Evolutionary conservation across 2,329 filamentous ascomycete species (phyloP), one percentile per base, ranked within the genome.

Genomic region (Akanthomyces lecanii): DNA sequence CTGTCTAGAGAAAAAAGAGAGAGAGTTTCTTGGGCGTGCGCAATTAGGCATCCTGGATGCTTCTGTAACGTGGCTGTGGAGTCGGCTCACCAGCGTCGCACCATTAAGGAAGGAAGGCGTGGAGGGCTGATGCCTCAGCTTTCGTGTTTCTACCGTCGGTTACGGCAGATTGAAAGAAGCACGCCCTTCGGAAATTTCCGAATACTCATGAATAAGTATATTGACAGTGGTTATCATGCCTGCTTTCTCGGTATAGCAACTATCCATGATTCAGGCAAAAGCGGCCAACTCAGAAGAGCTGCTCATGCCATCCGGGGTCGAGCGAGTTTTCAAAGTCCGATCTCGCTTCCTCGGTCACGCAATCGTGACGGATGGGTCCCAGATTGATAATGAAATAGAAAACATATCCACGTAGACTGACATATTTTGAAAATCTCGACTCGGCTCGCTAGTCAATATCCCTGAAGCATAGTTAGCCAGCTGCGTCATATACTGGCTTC

Each of bases 71-170:
- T 44, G 57, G 36, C 47, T 60, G 47, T 60, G 57, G 57, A 28
- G 33, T 51, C 16, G 57, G 47, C 21, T 60, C 57, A 60, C 45
- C 57, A 60, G 36, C 47, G 57, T 60, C 57, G 57, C 57, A 60
- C 57, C 57, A 60, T 60, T 4, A 11, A 5, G 7, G 21, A 18
- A n/a, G 6, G 28, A 48, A 33, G 23, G 42, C 12, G 55, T 33
- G 18, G 42, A 38, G 36, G 18, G 42, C n/a, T 53, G 30, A 38
- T 14, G 30, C 30, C 42, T 33, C 42, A 36, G 33, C 30, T 28
- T 23, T 38, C 55, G 28, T 16, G 0, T 40, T 48, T 18, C 16
- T 50, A n/a, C 45, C 44, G 7, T 36, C 33, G 33, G 33, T 36
- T 36, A 36, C 10, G 44, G 38, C 42, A 18, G 23, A 23, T 16